Base-by-base conservation (phyloP, 371 early-diverging fungal species). In the Apophysomyces trapeziformis region DNA sequence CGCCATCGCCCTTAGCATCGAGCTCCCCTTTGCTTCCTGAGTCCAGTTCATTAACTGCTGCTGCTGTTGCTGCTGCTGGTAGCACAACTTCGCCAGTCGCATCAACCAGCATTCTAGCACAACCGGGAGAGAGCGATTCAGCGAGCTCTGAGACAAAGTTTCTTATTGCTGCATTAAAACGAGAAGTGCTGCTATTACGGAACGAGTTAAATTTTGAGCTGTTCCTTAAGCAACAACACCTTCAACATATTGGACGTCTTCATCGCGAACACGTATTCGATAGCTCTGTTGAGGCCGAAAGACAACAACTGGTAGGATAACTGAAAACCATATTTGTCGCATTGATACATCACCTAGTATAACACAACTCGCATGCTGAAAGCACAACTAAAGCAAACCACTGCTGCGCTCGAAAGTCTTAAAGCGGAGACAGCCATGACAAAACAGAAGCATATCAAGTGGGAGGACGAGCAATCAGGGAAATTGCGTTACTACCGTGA, bases 201-300 rank as follows among this genome's bases (percentile, higher is more conserved):
- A 89, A 89, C 46, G 88, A 88, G 60, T 71, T 89, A 32, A 89
- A 87, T 44, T 89, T 88, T 75, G 89, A 89, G 65, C 63, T 88
- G 14, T 89, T 87, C 64, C 73, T 89, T 45, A 87, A 87, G 58
- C 89, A 89, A 60, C 89, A 89, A 16, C 86, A 89, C 65, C 75
- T 88, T 8, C 89, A 88, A 60, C 89, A 89, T 61, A 88, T 89
- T 50, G 87, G 86, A 18, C 75, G 86, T 38, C 71, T 89, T 8
- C 87, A 89, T 67, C 85, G 85, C 12, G 86, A 88, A 13, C 89
- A 85, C 68, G 82, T 89, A 1, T 68, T 86, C 14, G 89, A 89
- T 73, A 86, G 79, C 18, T 80, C 86, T 38, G 86, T 86, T 0
- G 88, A 89, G 64, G 89, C 89, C 0, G 87, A 87, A 67, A 70